Evolutionary conservation across 257 asterid species (phyloP).

Genomic region (Penstemon davidsonii): DNA sequence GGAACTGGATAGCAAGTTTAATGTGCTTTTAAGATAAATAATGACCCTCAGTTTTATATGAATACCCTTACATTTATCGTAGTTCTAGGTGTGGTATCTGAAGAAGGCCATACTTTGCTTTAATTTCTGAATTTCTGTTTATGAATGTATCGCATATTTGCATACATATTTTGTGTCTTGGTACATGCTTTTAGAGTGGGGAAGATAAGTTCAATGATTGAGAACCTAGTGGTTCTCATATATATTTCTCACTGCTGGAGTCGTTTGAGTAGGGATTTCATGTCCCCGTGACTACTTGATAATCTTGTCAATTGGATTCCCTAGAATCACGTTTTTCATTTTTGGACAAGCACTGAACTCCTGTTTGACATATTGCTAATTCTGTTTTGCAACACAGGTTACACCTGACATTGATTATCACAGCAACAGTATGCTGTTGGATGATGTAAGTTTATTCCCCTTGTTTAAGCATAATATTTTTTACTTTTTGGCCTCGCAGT

Average conservation of each 20-base stretch:
- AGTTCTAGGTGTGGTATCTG: not conserved
- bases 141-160: not conserved
- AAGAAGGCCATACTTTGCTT: not conserved
- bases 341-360: constrained; percentile 14
- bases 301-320: not conserved
- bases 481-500: constrained; percentile 1
- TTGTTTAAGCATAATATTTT: constrained; percentile 12
- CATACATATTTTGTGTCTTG: not conserved
- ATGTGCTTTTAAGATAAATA: not conserved
- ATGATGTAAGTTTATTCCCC: constrained; percentile 76
- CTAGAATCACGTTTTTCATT: not conserved
- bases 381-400: constrained; percentile 54
- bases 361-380: not conserved
- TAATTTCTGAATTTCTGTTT: not conserved
- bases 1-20: not conserved
- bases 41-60: not conserved
- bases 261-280: not conserved
- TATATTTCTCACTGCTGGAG: too few species aligned
- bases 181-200: not conserved
- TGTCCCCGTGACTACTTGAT: constrained; percentile 14
- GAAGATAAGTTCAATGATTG: not conserved
- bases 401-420: constrained; percentile 85
- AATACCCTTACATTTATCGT: too few species aligned
- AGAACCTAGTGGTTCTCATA: not conserved
- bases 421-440: constrained; percentile 99